Conservation (phyloP, 2,329 filamentous ascomycete species). For the Nigrograna mackinnonii region DNA sequence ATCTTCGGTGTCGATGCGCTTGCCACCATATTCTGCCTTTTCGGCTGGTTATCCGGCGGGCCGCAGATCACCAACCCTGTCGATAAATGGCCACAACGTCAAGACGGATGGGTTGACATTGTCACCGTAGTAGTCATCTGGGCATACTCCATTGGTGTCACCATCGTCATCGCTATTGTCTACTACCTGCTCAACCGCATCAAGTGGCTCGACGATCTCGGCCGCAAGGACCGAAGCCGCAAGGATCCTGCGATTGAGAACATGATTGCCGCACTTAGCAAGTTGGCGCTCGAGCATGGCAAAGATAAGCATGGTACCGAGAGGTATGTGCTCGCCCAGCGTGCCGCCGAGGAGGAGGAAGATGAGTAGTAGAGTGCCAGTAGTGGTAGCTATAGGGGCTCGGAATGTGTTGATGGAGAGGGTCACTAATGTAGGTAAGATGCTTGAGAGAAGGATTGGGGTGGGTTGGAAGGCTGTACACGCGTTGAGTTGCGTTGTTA, state of each 20-base stretch:
- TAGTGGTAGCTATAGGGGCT: no score
- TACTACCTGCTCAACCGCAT: conserved; percentile 66
- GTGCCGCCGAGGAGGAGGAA: conserved; percentile 50
- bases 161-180: conserved; percentile 67
- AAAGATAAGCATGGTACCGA: conserved; percentile 51
- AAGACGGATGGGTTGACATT: conserved; percentile 61
- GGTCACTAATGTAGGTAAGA: no score
- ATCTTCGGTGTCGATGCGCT: conserved; percentile 73
- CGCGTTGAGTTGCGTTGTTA: no score
- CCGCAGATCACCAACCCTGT: conserved; percentile 47
- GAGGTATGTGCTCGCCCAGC: conserved; percentile 49
- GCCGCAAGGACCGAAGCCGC: conserved; percentile 63
- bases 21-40: conserved; percentile 74
- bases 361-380: conserved; percentile 51
- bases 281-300: conserved; percentile 65
- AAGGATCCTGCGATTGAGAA: conserved; percentile 69
- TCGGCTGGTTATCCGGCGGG: conserved; percentile 71
- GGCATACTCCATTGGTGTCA: conserved; percentile 68
- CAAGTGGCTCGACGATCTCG: conserved; percentile 62
- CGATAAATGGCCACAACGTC: conserved; percentile 41
- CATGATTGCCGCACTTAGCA: conserved; percentile 66
- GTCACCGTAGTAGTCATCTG: conserved; percentile 69
- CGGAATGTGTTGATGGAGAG: no score
- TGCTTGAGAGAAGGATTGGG: no score
- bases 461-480: no score